A percentile compares a stretch with the other conserved stretches of the same genome.
Evolutionary conservation across 2,329 filamentous ascomycete genomes (phyloP).

Genomic region (Penicillium italicum): DNA sequence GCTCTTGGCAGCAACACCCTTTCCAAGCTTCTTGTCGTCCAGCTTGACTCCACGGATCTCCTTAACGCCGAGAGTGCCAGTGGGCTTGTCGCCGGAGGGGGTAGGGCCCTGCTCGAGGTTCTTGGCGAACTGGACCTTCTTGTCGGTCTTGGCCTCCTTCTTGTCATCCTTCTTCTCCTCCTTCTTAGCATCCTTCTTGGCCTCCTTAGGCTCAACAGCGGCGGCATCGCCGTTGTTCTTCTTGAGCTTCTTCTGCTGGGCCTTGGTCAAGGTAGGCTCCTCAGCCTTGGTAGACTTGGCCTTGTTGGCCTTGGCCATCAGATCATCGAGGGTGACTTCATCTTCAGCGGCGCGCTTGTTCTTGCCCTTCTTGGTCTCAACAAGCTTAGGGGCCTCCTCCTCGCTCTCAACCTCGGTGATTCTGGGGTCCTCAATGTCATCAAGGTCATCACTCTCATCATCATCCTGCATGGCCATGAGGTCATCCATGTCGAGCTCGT

Average conservation of each 20-base stretch:
- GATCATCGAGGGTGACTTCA: conserved; percentile 68
- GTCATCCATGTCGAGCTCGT: conserved; percentile 64
- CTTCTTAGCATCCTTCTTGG: conserved; percentile 28
- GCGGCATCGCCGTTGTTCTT: conserved; percentile 94
- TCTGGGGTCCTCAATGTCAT: conserved; percentile 73
- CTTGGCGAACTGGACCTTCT: conserved; percentile 99
- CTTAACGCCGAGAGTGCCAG: conserved; percentile 65
- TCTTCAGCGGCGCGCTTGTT: conserved; percentile 88
- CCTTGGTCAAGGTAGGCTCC: conserved; percentile 76
- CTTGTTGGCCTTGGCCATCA: conserved; percentile 72
- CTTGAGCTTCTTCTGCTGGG: conserved; percentile 97
- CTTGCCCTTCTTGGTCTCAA: conserved; percentile 62
- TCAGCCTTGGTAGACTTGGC: conserved; percentile 57
- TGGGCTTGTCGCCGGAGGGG: conserved; percentile 57
- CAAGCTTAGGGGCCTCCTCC: conserved; percentile 62
- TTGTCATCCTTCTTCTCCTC: conserved; percentile 74
- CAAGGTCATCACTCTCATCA: conserved; percentile 71
- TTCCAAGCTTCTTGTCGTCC: conserved; percentile 91
- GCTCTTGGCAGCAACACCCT: conserved; percentile 79
- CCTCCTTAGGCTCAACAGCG: conserved; percentile 56
- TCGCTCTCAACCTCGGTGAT: conserved; percentile 79
- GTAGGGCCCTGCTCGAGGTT: conserved; percentile 97
- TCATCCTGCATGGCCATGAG: conserved; percentile 46
- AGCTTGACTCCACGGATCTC: conserved; percentile 83
- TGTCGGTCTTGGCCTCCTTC: conserved; percentile 62